Percentiles rank a stretch among this genome's conserved stretches.
phyloP scores from a whole-genome alignment of 2,329 filamentous ascomycete species.

The Colletotrichum spaethianum region DNA sequence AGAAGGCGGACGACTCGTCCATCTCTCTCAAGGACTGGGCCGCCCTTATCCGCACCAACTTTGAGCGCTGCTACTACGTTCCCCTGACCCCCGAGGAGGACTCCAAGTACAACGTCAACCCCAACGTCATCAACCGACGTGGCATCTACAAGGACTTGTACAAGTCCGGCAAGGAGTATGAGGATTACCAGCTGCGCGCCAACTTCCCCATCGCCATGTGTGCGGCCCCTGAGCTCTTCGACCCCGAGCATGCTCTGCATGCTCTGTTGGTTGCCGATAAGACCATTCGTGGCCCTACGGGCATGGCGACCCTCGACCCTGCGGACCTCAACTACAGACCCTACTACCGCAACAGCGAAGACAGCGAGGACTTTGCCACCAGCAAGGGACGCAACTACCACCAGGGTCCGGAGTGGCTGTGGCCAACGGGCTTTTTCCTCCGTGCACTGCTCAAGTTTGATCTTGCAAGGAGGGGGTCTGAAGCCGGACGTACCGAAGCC shows the following conservation, averaged over 20 bases:
- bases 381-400: constrained; percentile 98
- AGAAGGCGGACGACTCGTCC: constrained; percentile 68
- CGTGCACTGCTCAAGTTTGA: constrained; percentile 94
- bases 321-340: constrained; percentile 93
- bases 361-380: constrained; percentile 91
- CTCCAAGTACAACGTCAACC: constrained; percentile 82
- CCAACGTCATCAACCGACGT: constrained; percentile 85
- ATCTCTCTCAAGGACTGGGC: constrained; percentile 88
- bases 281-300: constrained; percentile 85
- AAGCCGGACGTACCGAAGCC: constrained; percentile 82
- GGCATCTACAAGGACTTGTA: constrained; percentile 99
- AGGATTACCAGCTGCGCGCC: constrained; percentile 95
- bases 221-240: constrained; percentile 90
- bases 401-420: constrained; percentile 97
- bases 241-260: constrained; percentile 81
- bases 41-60: constrained; percentile 82
- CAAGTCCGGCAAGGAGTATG: constrained; percentile 92
- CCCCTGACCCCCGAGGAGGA: constrained; percentile 81
- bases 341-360: constrained; percentile 95
- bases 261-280: constrained; percentile 86
- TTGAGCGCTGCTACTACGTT: constrained; percentile 93
- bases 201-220: constrained; percentile 98
- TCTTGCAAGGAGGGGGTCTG: constrained; percentile 75
- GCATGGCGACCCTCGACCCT: constrained; percentile 97
- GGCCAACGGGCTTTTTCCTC: constrained; percentile 96